phyloP scores from a whole-genome alignment of 768 basidiomycete genomes.

The Termitomyces sp. region DNA sequence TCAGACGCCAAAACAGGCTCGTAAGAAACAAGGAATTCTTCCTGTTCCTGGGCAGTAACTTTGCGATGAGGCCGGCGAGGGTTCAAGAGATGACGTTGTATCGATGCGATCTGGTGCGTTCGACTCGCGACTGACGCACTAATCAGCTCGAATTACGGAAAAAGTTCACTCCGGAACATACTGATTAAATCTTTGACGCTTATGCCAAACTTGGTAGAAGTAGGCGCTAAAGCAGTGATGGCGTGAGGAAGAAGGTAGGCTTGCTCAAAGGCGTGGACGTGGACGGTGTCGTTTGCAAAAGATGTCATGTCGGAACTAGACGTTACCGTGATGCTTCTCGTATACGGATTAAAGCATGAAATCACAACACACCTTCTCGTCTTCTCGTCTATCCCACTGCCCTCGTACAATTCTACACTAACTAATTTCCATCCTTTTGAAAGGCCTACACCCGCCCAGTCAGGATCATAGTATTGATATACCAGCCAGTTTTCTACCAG shows the following conservation, averaged over 20 bases:
- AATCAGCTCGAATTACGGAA: background rate
- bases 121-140: slow-evolving; percentile 61
- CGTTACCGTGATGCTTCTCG: background rate
- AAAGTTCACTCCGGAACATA: slow-evolving; percentile 27
- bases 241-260: slow-evolving; percentile 66
- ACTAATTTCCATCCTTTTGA: slow-evolving; percentile 71
- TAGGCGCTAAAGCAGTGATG: slow-evolving; percentile 66
- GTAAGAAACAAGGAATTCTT: slow-evolving; percentile 84
- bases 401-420: slow-evolving; percentile 88
- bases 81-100: slow-evolving; percentile 71
- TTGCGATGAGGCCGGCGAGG: slow-evolving; percentile 79
- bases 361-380: slow-evolving; percentile 52
- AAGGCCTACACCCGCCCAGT: slow-evolving; percentile 35
- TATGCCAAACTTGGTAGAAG: slow-evolving; percentile 86
- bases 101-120: slow-evolving; percentile 66
- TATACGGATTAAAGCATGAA: background rate
- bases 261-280: slow-evolving; percentile 58
- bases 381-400: slow-evolving; percentile 59
- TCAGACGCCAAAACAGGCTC: slow-evolving; percentile 77
- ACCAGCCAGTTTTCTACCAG: slow-evolving; percentile 92
- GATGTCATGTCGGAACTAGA: slow-evolving; percentile 40
- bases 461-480: slow-evolving; percentile 76
- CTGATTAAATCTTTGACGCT: slow-evolving; percentile 82
- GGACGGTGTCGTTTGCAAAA: slow-evolving; percentile 43
- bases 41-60: slow-evolving; percentile 69